A percentile compares a stretch with the other conserved stretches of the same genome.
Conservation (phyloP, 2,329 filamentous ascomycete species). For the Venturia pyrina region DNA sequence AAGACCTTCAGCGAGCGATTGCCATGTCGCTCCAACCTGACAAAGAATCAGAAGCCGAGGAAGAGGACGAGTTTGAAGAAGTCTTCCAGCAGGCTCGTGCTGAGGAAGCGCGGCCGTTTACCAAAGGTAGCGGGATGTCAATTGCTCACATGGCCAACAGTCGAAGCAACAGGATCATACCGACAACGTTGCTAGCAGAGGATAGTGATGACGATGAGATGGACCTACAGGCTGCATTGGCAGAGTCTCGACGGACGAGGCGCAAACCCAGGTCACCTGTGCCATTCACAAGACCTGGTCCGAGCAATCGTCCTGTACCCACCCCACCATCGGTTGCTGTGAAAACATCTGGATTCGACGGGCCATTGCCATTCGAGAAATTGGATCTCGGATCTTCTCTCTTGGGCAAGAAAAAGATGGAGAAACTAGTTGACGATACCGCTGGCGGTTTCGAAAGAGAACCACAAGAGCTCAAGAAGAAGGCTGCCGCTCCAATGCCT, state of each 20-base stretch:
- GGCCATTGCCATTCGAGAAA: conserved; percentile 82
- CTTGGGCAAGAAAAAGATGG: conserved; percentile 42
- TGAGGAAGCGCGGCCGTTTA: conserved; percentile 33
- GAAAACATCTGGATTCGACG: conserved; percentile 49
- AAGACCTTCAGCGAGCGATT: conserved; percentile 73
- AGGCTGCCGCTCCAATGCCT: conserved; percentile 52
- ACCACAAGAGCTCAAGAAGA: conserved; percentile 23
- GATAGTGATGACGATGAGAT: conserved; percentile 56
- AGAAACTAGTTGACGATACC: conserved; percentile 41
- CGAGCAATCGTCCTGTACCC: background rate
- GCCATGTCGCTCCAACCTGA: conserved; percentile 62
- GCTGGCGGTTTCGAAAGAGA: conserved; percentile 58
- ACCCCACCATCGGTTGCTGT: background rate
- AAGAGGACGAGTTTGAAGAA: conserved; percentile 38
- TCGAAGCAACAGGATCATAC: conserved; percentile 47
- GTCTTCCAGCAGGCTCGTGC: conserved; percentile 35
- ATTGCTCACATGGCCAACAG: conserved; percentile 69
- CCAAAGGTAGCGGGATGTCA: conserved; percentile 40
- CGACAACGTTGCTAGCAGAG: conserved; percentile 30
- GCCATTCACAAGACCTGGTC: conserved; percentile 47
- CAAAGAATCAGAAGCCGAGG: conserved; percentile 34
- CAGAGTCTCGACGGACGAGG: conserved; percentile 53
- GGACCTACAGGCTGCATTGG: conserved; percentile 67
- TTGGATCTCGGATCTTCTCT: conserved; percentile 58
- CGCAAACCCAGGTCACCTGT: conserved; percentile 23